Percentiles rank a stretch among this genome's conserved stretches.
phyloP scores from a whole-genome alignment of 2,329 filamentous ascomycete genomes.

The Exophiala bonariae region DNA sequence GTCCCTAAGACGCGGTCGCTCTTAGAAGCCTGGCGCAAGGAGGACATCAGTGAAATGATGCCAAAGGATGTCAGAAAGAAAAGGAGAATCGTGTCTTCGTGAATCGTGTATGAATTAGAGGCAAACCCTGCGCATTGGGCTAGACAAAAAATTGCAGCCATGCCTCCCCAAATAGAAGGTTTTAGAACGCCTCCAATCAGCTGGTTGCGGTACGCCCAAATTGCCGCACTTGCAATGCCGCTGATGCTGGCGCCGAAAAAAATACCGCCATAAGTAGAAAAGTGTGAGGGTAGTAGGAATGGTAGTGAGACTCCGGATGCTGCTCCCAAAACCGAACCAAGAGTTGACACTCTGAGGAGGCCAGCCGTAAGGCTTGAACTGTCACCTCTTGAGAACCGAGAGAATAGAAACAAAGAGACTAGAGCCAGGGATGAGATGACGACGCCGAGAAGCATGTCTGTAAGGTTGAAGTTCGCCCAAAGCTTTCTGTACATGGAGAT shows the following conservation, averaged over 20 bases:
- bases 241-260: slow-evolving; percentile 43
- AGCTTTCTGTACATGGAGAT: slow-evolving; percentile 76
- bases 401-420: slow-evolving; percentile 70
- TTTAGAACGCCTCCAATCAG: slow-evolving; percentile 40
- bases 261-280: slow-evolving; percentile 28
- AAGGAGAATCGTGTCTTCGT: slow-evolving; percentile 92
- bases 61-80: slow-evolving; percentile 92
- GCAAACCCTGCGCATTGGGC: slow-evolving; percentile 91
- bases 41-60: slow-evolving; percentile 69
- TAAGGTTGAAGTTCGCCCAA: slow-evolving; percentile 90
- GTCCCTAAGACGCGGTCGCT: slow-evolving; percentile 73
- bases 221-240: slow-evolving; percentile 43
- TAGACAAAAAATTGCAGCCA: slow-evolving; percentile 77
- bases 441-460: slow-evolving; percentile 81
- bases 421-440: slow-evolving; percentile 68
- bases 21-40: slow-evolving; percentile 68
- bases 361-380: slow-evolving; percentile 54
- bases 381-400: slow-evolving; percentile 57
- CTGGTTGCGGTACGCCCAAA: slow-evolving; percentile 13
- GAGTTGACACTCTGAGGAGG: slow-evolving; percentile 52
- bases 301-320: slow-evolving; percentile 28
- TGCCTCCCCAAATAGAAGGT: slow-evolving; percentile 88
- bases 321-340: slow-evolving; percentile 50
- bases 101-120: slow-evolving; percentile 97
- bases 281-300: slow-evolving; percentile 15